These are phyloP conservation scores for Mortierella claussenii DNA, from an alignment of 192 early-diverging fungal species.

Conservation along the genomic window DNA sequence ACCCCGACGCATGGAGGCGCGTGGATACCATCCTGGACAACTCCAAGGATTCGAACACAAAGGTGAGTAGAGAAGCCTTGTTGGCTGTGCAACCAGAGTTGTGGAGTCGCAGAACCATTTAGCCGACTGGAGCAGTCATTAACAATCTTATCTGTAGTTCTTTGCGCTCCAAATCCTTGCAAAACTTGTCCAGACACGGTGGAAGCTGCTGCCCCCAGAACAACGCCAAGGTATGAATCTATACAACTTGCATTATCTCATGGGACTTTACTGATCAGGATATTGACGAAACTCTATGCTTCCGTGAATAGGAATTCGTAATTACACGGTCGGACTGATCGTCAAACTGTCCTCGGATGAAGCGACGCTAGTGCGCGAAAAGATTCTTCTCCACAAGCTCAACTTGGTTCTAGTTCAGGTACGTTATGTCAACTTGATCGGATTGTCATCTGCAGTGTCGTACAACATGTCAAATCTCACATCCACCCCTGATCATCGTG, in stretches of 20 bases:
- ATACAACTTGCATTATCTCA: no score
- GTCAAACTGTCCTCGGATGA: slow-evolving; percentile 92
- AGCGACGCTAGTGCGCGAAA: slow-evolving; percentile 75
- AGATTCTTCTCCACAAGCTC: slow-evolving; percentile 86
- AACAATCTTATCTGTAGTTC: slow-evolving; percentile 62
- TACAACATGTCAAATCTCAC: neutral
- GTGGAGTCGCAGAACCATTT: no score
- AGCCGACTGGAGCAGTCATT: no score
- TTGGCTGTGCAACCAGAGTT: no score
- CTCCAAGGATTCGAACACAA: slow-evolving; percentile 80
- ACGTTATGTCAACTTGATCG: no score
- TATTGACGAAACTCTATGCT: no score
- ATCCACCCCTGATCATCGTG: neutral
- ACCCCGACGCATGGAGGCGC: slow-evolving; percentile 94
- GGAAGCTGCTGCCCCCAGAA: slow-evolving; percentile 90
- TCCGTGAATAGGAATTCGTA: slow-evolving; percentile 90
- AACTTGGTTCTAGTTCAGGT: slow-evolving; percentile 98
- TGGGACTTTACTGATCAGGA: no score
- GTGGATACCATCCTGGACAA: slow-evolving; percentile 92
- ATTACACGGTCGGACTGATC: slow-evolving; percentile 93
- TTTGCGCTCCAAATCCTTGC: slow-evolving; percentile 94
- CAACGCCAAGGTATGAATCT: slow-evolving; percentile 81
- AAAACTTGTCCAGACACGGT: slow-evolving; percentile 93
- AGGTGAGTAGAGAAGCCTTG: slow-evolving; percentile 66
- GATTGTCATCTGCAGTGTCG: neutral